A percentile compares a stretch with the other conserved stretches of the same genome.
These are phyloP conservation scores for Aspergillus piperis DNA, from an alignment of 2,329 filamentous ascomycete species.

Conservation along the genomic window DNA sequence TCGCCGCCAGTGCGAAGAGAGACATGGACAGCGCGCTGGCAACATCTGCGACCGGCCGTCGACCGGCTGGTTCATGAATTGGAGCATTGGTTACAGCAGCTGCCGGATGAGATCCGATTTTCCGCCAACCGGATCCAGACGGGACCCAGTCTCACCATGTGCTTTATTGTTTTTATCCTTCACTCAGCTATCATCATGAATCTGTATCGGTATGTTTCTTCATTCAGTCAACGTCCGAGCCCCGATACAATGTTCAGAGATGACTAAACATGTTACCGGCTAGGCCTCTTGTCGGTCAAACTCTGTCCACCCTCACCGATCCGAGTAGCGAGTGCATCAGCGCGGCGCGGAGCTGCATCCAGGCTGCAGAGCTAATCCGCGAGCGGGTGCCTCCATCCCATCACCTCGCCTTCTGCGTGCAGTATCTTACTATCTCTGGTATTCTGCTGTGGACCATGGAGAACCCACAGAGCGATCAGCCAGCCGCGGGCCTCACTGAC, in stretches of 20 bases:
- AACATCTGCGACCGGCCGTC: background rate
- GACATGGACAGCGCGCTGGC: background rate
- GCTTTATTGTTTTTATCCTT: constrained; percentile 1
- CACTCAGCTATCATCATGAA: background rate
- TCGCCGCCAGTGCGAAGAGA: background rate
- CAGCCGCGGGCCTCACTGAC: background rate
- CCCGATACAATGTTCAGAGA: too few relatives aligned
- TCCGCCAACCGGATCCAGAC: background rate
- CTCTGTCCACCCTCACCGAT: background rate
- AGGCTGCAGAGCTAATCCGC: constrained; percentile 3
- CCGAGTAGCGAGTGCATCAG: constrained; percentile 1
- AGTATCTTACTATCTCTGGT: constrained; percentile 2
- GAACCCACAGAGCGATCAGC: background rate
- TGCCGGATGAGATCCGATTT: background rate
- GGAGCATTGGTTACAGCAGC: background rate
- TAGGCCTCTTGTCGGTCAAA: too few relatives aligned
- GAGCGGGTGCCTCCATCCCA: constrained; percentile 3
- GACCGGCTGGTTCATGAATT: background rate
- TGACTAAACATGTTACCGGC: too few relatives aligned
- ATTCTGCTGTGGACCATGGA: constrained; percentile 1
- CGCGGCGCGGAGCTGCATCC: constrained; percentile 2
- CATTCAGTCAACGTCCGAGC: too few relatives aligned
- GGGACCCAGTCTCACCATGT: constrained; percentile 2
- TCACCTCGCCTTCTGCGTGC: constrained; percentile 4
- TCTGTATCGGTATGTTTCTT: background rate